Percentiles rank a stretch among this genome's conserved stretches.
Evolutionary conservation across 176 grass and related monocot species (phyloP).

Genomic region (Cocos nucifera): DNA sequence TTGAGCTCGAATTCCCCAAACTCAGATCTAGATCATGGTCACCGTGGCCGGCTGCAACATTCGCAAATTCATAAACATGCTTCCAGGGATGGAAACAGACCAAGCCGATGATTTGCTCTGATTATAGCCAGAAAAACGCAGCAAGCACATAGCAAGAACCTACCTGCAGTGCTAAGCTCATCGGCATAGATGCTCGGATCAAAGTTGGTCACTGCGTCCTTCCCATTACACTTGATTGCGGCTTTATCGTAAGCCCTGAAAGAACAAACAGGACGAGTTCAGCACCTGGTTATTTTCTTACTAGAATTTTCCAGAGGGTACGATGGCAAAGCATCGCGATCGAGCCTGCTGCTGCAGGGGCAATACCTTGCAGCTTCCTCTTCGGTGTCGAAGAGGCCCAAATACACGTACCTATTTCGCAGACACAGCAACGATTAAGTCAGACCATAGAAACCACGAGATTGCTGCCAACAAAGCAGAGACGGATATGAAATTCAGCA

Average conservation of each 20-base stretch:
- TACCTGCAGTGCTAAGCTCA: not conserved
- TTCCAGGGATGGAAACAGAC: no score
- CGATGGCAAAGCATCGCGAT: no score
- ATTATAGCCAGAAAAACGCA: no score
- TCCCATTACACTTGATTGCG: conserved; percentile 19
- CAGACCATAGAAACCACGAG: no score
- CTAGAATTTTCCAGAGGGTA: no score
- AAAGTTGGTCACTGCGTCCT: conserved; percentile 21
- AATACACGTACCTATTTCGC: conserved; percentile 18
- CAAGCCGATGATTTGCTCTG: no score
- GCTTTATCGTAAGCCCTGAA: conserved; percentile 21
- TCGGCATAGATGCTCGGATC: conserved; percentile 14
- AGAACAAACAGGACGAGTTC: not conserved
- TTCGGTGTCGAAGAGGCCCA: conserved; percentile 23
- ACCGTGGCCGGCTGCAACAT: conserved; percentile 3
- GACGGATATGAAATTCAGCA: no score
- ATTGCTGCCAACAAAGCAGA: no score
- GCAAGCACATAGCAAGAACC: not conserved
- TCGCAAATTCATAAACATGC: no score
- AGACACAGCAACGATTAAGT: not conserved
- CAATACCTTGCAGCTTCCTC: conserved; percentile 21
- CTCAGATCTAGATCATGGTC: conserved; percentile 89
- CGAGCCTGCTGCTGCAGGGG: no score
- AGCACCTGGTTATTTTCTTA: no score
- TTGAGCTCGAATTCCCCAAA: conserved; percentile 61